phyloP scores from a whole-genome alignment of 2,329 filamentous ascomycete genomes.

The Cladosporium sp. region DNA sequence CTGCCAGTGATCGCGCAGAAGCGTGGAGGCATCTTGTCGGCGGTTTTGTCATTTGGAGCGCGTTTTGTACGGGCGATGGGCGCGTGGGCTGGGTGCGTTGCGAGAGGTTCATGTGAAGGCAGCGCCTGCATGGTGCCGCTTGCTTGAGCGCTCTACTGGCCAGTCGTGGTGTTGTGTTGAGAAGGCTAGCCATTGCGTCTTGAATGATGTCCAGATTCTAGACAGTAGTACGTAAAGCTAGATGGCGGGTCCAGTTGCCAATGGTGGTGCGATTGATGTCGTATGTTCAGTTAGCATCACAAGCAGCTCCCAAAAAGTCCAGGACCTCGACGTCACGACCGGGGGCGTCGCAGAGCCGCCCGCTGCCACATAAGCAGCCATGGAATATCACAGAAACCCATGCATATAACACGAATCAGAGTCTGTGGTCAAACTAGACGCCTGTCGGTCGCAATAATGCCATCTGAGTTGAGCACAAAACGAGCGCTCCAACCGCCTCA shows the following conservation, averaged over 20 bases:
- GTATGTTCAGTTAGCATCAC: neutral
- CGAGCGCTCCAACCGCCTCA: neutral
- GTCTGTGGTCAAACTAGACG: neutral
- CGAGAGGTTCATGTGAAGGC: constrained; percentile 14
- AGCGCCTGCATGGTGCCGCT: constrained; percentile 9
- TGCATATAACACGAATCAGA: neutral
- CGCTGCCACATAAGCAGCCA: constrained; percentile 2
- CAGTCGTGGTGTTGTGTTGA: neutral
- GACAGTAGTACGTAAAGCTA: neutral
- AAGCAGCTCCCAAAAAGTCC: neutral
- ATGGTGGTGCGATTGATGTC: neutral
- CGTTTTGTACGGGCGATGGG: neutral
- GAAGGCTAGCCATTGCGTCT: neutral
- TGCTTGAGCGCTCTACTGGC: constrained; percentile 6
- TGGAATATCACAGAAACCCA: neutral
- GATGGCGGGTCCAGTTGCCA: neutral
- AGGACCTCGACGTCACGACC: neutral
- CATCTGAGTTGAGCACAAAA: neutral
- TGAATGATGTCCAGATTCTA: neutral
- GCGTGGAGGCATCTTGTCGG: constrained; percentile 2
- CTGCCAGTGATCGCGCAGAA: constrained; percentile 15
- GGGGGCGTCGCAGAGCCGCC: neutral
- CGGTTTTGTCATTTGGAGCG: neutral
- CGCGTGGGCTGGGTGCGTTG: constrained; percentile 3
- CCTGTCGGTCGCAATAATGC: neutral